These are phyloP conservation scores for Aspergillus carlsbadensis DNA, from an alignment of 495 filamentous ascomycete species.

Conservation along the genomic window DNA sequence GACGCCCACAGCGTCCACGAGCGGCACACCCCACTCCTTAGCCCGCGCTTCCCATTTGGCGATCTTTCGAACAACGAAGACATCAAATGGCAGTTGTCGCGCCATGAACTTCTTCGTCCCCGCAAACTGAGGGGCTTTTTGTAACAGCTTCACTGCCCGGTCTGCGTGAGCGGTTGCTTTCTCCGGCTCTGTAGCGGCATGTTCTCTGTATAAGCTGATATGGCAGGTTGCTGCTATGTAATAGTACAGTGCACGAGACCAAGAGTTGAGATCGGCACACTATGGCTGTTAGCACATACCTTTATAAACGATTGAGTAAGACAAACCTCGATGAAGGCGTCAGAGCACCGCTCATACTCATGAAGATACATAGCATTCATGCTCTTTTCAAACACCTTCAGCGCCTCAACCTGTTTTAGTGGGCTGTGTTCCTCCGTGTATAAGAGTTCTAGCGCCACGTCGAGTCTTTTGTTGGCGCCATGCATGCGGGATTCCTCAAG, in stretches of 20 bases:
- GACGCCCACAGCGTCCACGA: slow-evolving; percentile 81
- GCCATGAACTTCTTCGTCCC: slow-evolving; percentile 91
- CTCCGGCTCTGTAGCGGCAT: slow-evolving; percentile 43
- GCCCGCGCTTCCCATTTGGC: slow-evolving; percentile 87
- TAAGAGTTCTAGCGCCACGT: slow-evolving; percentile 66
- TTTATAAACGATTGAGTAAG: not conserved
- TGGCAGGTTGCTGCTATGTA: slow-evolving; percentile 81
- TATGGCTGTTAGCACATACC: slow-evolving; percentile 18
- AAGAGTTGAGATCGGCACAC: slow-evolving; percentile 83
- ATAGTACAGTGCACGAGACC: slow-evolving; percentile 87
- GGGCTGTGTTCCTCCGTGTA: slow-evolving; percentile 57
- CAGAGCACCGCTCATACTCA: slow-evolving; percentile 66
- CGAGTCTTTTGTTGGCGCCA: slow-evolving; percentile 63
- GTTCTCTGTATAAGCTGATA: slow-evolving; percentile 73
- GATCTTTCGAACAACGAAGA: slow-evolving; percentile 81
- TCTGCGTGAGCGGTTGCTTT: slow-evolving; percentile 54
- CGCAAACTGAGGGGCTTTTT: slow-evolving; percentile 68
- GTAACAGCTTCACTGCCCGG: slow-evolving; percentile 67
- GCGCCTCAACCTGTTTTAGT: slow-evolving; percentile 79
- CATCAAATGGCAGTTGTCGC: slow-evolving; percentile 83
- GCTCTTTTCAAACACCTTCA: slow-evolving; percentile 82
- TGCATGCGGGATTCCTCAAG: slow-evolving; percentile 86
- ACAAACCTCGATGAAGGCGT: slow-evolving; percentile 65
- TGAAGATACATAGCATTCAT: slow-evolving; percentile 78
- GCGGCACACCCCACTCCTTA: slow-evolving; percentile 61